Evolutionary conservation across 2,329 filamentous ascomycete species (phyloP), one percentile per base, ranked within the genome.

Genomic region (Phyllosticta citriasiana): DNA sequence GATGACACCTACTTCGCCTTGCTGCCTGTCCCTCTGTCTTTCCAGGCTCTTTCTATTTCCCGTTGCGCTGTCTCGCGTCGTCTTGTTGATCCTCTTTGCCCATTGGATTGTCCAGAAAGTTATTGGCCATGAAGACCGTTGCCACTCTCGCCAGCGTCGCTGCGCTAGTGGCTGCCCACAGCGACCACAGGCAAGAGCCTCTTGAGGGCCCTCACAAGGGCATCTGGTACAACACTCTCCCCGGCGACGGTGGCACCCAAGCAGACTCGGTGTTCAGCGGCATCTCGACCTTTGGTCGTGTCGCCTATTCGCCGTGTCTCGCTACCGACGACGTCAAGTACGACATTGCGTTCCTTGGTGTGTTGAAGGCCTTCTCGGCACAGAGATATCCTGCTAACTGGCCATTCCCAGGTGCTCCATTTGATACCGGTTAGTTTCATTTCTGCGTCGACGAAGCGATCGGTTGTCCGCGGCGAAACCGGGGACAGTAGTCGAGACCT

Each of bases 261-360:
- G 89, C 89, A 63, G 89, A 95, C 72, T 91, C 89, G 0, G 89
- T 94, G 62, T 95, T 94, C 76, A 93, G 88, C 1, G 90, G 90
- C 27, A 94, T 95, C 69, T 88, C 88, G 0, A 95, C 90, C 7
- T 94, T 94, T 70, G 90, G 89, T 10, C 85, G 89, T 57, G 77
- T 94, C 52, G 85, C 86, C 5, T 94, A 95, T 74, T 83, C 82
- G 62, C 88, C 88, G 2, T 95, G 90, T 71, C 79, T 95, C 3
- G 79, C 83, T n/a, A 86, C 82, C 64, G 80, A 84, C 51, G 81
- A 84, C 26, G 85, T 87, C 65, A 84, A 86, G 68, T 95, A 88
- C 67, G 90, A 95, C 66, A 92, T 95, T 73, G 90, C 90, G 1
- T 94, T 95, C 73, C 83, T 94, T 57, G 89, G 88, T 87, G 72